A percentile compares a stretch with the other conserved stretches of the same genome.
These are phyloP conservation scores for Atkinsonella texensis DNA, from an alignment of 2,329 filamentous ascomycete species.

Conservation along the genomic window DNA sequence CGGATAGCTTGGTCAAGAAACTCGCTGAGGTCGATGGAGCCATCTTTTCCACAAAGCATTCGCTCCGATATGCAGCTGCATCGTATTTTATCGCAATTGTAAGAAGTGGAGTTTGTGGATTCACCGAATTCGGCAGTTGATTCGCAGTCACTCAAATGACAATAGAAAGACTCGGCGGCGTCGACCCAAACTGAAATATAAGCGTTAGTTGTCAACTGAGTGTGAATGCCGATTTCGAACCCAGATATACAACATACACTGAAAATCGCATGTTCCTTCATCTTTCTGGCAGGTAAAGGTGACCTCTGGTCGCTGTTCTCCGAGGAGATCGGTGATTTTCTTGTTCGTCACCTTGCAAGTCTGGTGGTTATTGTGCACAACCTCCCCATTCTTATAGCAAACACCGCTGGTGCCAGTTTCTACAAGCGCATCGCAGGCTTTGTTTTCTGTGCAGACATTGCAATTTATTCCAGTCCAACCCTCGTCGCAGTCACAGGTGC, in stretches of 20 bases:
- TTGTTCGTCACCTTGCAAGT: conserved; percentile 96
- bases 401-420: conserved; percentile 69
- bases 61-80: conserved; percentile 83
- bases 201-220: neutral
- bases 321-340: conserved; percentile 80
- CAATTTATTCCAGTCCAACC: conserved; percentile 97
- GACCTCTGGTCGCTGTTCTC: conserved; percentile 77
- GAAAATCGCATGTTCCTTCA: conserved; percentile 75
- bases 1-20: conserved; percentile 75
- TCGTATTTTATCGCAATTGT: conserved; percentile 71
- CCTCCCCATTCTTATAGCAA: conserved; percentile 83
- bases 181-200: conserved; percentile 73
- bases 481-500: conserved; percentile 73
- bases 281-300: conserved; percentile 83
- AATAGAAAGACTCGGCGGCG: conserved; percentile 90
- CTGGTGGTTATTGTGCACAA: conserved; percentile 91
- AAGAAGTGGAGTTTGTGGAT: conserved; percentile 67
- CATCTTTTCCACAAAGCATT: conserved; percentile 87
- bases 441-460: conserved; percentile 79
- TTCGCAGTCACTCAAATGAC: conserved; percentile 69
- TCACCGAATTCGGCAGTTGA: conserved; percentile 58
- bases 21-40: conserved; percentile 83
- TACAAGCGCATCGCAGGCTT: conserved; percentile 82
- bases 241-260: conserved; percentile 49
- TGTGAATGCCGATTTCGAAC: neutral